These are phyloP conservation scores for Elymus sibiricus DNA, from an alignment of 176 grass and related monocot genomes.

Conservation along the genomic window DNA sequence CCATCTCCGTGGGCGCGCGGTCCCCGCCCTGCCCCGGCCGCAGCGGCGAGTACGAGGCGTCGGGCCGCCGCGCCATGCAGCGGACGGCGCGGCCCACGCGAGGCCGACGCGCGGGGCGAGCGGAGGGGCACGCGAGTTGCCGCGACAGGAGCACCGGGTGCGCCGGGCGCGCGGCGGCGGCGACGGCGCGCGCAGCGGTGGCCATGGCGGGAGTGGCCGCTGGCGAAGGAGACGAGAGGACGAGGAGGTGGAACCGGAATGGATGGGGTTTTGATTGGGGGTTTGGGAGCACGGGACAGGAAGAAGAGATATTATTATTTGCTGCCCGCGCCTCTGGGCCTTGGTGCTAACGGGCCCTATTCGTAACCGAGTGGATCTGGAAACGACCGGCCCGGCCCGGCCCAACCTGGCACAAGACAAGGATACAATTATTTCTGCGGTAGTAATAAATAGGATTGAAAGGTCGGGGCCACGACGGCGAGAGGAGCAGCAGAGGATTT, in stretches of 20 bases:
- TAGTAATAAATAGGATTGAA: neutral
- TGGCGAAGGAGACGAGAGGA: neutral
- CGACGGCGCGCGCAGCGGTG: slow-evolving; percentile 37
- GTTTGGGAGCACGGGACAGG: neutral
- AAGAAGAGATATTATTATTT: slow-evolving; percentile 22
- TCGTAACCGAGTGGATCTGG: neutral
- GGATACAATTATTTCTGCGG: neutral
- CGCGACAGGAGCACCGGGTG: neutral
- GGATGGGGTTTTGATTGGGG: slow-evolving; percentile 47
- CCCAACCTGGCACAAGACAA: neutral
- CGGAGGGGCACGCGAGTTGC: neutral
- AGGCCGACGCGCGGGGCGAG: slow-evolving; percentile 5
- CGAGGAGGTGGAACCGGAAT: neutral
- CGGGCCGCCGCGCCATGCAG: slow-evolving; percentile 71
- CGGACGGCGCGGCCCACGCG: slow-evolving; percentile 47
- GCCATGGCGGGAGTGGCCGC: slow-evolving; percentile 28
- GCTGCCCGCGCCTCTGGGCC: neutral
- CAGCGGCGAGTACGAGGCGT: slow-evolving; percentile 53
- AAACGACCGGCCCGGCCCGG: no score
- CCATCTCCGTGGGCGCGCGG: slow-evolving; percentile 81
- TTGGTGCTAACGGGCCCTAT: neutral
- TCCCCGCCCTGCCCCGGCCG: slow-evolving; percentile 68
- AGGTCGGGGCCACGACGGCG: neutral
- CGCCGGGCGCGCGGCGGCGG: slow-evolving; percentile 17
- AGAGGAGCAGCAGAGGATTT: neutral